A percentile compares a stretch with the other conserved stretches of the same genome.
phyloP scores from a whole-genome alignment of 495 filamentous ascomycete genomes.

The Podospora pseudoanserina region DNA sequence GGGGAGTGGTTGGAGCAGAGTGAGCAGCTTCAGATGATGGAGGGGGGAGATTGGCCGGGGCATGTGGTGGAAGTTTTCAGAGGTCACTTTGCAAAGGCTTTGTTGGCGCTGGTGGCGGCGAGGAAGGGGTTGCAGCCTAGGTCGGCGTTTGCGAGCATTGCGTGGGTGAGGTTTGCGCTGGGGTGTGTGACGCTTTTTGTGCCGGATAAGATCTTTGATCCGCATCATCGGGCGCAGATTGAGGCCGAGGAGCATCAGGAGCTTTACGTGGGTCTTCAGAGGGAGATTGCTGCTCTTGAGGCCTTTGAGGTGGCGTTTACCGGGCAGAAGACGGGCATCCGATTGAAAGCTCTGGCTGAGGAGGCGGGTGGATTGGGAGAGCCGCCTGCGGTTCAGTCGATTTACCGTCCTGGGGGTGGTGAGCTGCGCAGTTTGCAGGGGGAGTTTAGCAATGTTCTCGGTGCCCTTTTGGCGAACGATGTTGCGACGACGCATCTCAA shows the following conservation, averaged over 20 bases:
- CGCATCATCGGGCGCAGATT: conserved; percentile 71
- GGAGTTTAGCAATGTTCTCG: conserved; percentile 75
- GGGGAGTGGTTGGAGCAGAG: conserved; percentile 27
- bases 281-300: conserved; percentile 57
- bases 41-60: conserved; percentile 15
- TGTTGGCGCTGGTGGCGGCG: conserved; percentile 35
- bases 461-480: conserved; percentile 56
- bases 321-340: conserved; percentile 60
- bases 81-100: conserved; percentile 40
- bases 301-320: conserved; percentile 65
- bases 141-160: conserved; percentile 41
- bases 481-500: conserved; percentile 42
- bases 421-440: conserved; percentile 69
- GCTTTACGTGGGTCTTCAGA: conserved; percentile 49
- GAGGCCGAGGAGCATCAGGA: conserved; percentile 62
- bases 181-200: conserved; percentile 74
- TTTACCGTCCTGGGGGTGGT: conserved; percentile 67
- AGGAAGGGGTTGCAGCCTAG: conserved; percentile 25
- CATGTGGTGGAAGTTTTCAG: conserved; percentile 32
- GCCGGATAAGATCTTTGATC: conserved; percentile 81
- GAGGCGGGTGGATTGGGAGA: conserved; percentile 61
- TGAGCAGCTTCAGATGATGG: conserved; percentile 9
- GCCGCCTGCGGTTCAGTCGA: conserved; percentile 49
- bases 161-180: conserved; percentile 64
- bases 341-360: conserved; percentile 55